Conservation (phyloP, 768 basidiomycete genomes). For the Tubosaeta sp. region DNA sequence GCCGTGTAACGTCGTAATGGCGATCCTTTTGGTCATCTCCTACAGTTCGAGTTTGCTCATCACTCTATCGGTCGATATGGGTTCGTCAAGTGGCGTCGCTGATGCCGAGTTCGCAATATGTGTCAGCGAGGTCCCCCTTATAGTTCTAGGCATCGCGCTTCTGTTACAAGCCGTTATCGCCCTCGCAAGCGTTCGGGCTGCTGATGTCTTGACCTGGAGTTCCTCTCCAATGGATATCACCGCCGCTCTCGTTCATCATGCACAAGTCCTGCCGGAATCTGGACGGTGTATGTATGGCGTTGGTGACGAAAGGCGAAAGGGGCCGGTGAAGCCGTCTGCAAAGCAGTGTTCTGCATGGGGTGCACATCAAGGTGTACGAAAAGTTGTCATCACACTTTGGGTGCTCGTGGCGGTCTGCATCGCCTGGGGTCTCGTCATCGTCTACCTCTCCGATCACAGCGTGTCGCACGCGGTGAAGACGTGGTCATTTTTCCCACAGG, state of each 20-base stretch:
- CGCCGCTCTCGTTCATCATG: conserved; percentile 28
- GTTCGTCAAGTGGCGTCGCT: conserved; percentile 9
- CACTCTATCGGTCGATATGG: conserved; percentile 12
- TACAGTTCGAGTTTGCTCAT: conserved; percentile 27
- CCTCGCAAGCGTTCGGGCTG: conserved; percentile 16
- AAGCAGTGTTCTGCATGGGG: conserved; percentile 28
- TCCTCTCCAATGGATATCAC: conserved; percentile 29
- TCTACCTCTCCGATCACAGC: conserved; percentile 3
- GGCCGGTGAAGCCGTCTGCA: conserved; percentile 11
- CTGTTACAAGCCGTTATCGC: conserved; percentile 23
- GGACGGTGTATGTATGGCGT: conserved; percentile 28
- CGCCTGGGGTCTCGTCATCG: conserved; percentile 19
- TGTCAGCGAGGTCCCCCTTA: conserved; percentile 23
- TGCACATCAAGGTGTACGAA: conserved; percentile 22
- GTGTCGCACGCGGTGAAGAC: conserved; percentile 2
- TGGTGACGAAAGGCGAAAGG: neutral
- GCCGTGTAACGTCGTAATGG: conserved; percentile 19
- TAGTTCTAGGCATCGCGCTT: conserved; percentile 25
- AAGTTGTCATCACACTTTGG: conserved; percentile 22
- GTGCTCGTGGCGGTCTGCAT: conserved; percentile 17
- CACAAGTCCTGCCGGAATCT: conserved; percentile 14
- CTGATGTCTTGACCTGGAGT: conserved; percentile 31
- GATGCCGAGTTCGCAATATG: conserved; percentile 9
- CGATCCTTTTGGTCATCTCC: conserved; percentile 27
- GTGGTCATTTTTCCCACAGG: conserved; percentile 28